Base-by-base conservation (phyloP, 2,329 filamentous ascomycete genomes). In the Achaetomium macrosporum region DNA sequence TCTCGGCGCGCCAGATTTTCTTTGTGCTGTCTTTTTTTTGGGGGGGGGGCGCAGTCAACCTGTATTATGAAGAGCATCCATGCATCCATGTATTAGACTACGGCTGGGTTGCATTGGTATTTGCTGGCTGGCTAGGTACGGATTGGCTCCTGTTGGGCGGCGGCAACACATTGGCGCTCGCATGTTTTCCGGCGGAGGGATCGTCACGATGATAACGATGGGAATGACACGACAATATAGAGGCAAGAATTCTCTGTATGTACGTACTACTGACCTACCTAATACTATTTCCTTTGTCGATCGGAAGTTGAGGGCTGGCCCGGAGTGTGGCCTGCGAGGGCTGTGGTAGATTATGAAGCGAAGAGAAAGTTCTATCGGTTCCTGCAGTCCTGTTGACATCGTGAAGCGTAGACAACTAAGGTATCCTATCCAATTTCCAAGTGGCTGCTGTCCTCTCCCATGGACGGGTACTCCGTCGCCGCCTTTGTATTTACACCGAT, bases 181-280 rank as follows among this genome's bases (percentile, higher is more conserved):
- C 44, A 31, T 55, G 37, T 49, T 36, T 35, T 31, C 29, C 48
- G 39, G 10, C 29, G 50, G 35, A 30, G 45, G 37, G 36, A 55
- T 54, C 53, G 51, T 52, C 40, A 58, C 43, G 56, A 53, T 52
- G 31, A 49, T 53, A 56, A 25, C 51, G 56, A 56, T 40, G 15
- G 49, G 55, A 35, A 57, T 47, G 55, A 57, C 51, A 57, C 50
- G 52, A 57, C 50, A 52, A 57, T 51, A 51, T 55, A 53, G 55
- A 50, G 55, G 42, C 46, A 53, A 49, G 46, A 44, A 54, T 25
- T 33, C 46, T 39, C 42, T 55, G 49, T 50, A 56, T 56, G 49
- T 47, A 53, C 46, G 50, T 56, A 56, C 54, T 53, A 53, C 50
- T 13, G 37, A 49, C 45, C 40, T 47, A 51, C 39, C 15, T 56